Evolutionary conservation across 73 alveolate species (phyloP), one percentile per base, ranked within the genome.

Genomic region (Durusdinium trenchii): DNA sequence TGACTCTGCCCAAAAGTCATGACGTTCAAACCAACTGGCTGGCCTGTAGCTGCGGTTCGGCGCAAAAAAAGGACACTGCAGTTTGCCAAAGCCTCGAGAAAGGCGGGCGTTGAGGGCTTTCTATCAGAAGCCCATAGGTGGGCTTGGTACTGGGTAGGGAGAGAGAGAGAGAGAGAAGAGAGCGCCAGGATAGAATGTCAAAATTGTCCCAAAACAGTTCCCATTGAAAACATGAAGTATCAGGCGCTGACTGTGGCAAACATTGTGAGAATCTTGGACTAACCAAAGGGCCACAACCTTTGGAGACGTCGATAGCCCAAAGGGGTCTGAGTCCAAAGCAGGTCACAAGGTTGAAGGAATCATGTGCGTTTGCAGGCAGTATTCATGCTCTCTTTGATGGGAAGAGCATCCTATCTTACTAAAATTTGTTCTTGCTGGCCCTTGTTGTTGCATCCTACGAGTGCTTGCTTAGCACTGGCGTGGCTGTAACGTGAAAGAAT

Each of bases 61-160:
- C 10, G 83, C 95, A 35, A 61, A 67, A 3, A 40, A n/a, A 64
- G n/a, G 84, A 20, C 20, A 87, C 95, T 28, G 95, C 95, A 0
- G 85, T n/a, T 32, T 87, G 95, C 95, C 95, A 87, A 43, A 87
- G 95, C 95, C 95, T 86, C 43, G 20, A 69, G 3, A 12, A 36
- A 42, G 40, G 46, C n/a, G 3, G 42, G 16, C 36, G 42, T 2
- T 69, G 20, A 32, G 82, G 82, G 26, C 46, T 30, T 20, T 30
- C 26, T 1, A 67, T 38, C 42, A 1, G 1, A 20, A 6, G 40
- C 47, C 46, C 48, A 45, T n/a, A n/a, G 83, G 4, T 45, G 3
- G 46, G 32, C 38, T n/a, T n/a, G 83, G 48, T 32, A n/a, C 14
- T 71, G 64, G 64, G 20, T 54, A 12, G 64, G 20, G 20, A 54